Percentiles rank a stretch among this genome's conserved stretches.
Evolutionary conservation across 768 basidiomycete genomes (phyloP).

Genomic region (Xerocomellus chrysenteron): DNA sequence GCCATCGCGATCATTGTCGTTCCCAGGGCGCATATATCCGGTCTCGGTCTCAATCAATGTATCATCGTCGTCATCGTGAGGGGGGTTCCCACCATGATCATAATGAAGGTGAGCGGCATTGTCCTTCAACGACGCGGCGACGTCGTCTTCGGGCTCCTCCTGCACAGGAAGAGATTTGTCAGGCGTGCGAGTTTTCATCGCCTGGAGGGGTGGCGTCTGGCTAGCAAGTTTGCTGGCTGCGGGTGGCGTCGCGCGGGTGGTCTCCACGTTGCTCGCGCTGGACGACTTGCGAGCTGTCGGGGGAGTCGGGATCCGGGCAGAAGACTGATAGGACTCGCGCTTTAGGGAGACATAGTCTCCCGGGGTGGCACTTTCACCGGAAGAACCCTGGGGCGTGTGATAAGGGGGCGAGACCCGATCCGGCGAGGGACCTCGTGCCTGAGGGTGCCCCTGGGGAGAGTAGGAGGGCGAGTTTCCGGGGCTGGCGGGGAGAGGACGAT

Average conservation of each 20-base stretch:
- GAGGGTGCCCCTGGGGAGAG: slow-evolving; percentile 43
- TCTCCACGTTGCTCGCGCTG: slow-evolving; percentile 19
- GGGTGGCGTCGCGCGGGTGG: slow-evolving; percentile 35
- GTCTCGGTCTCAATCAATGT: slow-evolving; percentile 44
- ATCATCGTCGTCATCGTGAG: slow-evolving; percentile 46
- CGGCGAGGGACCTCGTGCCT: slow-evolving; percentile 46
- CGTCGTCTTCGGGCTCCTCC: slow-evolving; percentile 73
- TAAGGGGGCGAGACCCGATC: slow-evolving; percentile 54
- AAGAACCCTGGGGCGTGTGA: slow-evolving; percentile 47
- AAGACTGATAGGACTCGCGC: slow-evolving; percentile 44
- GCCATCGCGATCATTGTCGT: slow-evolving; percentile 40
- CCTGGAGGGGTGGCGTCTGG: slow-evolving; percentile 57
- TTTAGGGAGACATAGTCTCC: slow-evolving; percentile 44
- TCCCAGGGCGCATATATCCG: slow-evolving; percentile 34
- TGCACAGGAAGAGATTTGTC: slow-evolving; percentile 76
- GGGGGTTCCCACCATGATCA: slow-evolving; percentile 35
- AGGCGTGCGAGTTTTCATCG: slow-evolving; percentile 54
- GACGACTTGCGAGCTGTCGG: slow-evolving; percentile 28
- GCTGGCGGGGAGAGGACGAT: slow-evolving; percentile 34
- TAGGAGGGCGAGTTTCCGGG: slow-evolving; percentile 37
- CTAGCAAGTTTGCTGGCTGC: slow-evolving; percentile 39
- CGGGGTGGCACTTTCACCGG: slow-evolving; percentile 41
- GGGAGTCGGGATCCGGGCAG: slow-evolving; percentile 29
- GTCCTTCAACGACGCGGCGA: slow-evolving; percentile 35
- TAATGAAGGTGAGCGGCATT: slow-evolving; percentile 40